phyloP scores from a whole-genome alignment of 2,329 filamentous ascomycete species.

The Cyanodermella asteris region DNA sequence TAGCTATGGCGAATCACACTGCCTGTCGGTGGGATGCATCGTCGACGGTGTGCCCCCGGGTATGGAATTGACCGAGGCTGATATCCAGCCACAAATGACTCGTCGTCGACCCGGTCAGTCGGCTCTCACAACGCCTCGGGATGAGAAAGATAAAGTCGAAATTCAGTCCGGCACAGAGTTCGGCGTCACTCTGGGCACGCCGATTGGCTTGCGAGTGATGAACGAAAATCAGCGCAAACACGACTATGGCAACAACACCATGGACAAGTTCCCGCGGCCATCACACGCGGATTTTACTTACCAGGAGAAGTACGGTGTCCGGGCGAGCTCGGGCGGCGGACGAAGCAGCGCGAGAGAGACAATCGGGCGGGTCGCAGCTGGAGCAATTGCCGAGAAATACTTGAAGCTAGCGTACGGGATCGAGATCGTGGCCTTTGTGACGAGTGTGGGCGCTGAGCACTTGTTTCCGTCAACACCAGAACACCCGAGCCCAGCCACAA shows the following conservation, averaged over 20 bases:
- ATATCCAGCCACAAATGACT: slow-evolving; percentile 90
- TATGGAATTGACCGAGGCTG: slow-evolving; percentile 60
- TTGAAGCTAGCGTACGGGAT: slow-evolving; percentile 58
- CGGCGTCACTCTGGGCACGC: slow-evolving; percentile 73
- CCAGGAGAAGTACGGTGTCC: slow-evolving; percentile 88
- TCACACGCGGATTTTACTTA: slow-evolving; percentile 95
- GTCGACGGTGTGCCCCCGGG: slow-evolving; percentile 82
- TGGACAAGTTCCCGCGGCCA: slow-evolving; percentile 77
- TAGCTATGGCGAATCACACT: slow-evolving; percentile 71
- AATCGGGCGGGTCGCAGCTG: slow-evolving; percentile 80
- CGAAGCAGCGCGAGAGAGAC: slow-evolving; percentile 86
- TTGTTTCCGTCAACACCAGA: slow-evolving; percentile 51
- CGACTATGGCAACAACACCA: slow-evolving; percentile 76
- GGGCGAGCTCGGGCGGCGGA: slow-evolving; percentile 75
- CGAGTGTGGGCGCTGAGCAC: slow-evolving; percentile 60
- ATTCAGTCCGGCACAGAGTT: slow-evolving; percentile 88
- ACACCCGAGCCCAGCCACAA: slow-evolving; percentile 46
- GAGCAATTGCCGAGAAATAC: slow-evolving; percentile 86
- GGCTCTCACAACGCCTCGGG: slow-evolving; percentile 70
- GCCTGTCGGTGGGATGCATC: slow-evolving; percentile 81
- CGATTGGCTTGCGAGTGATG: slow-evolving; percentile 65
- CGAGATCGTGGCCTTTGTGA: slow-evolving; percentile 79
- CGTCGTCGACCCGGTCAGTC: slow-evolving; percentile 76
- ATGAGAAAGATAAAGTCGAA: slow-evolving; percentile 78
- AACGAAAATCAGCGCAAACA: slow-evolving; percentile 86